Conservation (phyloP, 2,329 filamentous ascomycete species). For the Aspergillus brasiliensis region DNA sequence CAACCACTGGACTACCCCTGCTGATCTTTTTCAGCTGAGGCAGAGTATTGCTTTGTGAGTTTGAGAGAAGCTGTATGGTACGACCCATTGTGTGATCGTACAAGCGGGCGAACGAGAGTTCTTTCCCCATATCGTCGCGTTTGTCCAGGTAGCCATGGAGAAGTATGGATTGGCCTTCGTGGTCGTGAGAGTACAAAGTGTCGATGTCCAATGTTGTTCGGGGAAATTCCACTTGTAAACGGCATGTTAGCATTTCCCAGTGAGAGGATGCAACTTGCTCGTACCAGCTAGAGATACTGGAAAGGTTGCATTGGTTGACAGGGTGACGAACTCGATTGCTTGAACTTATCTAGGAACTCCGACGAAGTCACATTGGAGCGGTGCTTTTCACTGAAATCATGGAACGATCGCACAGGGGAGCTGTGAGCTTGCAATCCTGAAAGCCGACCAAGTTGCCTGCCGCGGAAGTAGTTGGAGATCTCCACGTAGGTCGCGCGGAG, state of each 20-base stretch:
- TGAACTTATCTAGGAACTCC: conserved; percentile 46
- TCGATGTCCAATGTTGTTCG: conserved; percentile 45
- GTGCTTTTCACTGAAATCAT: conserved; percentile 26
- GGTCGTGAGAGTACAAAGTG: conserved; percentile 34
- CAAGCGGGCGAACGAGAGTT: conserved; percentile 69
- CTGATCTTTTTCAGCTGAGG: conserved; percentile 48
- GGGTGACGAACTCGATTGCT: conserved; percentile 46
- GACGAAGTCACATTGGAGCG: conserved; percentile 16
- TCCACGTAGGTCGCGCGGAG: conserved; percentile 40
- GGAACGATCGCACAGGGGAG: conserved; percentile 22
- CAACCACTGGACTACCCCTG: conserved; percentile 57
- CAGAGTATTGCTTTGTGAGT: conserved; percentile 39
- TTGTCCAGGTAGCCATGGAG: conserved; percentile 73
- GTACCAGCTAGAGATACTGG: background rate
- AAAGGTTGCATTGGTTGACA: background rate
- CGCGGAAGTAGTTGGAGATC: conserved; percentile 40
- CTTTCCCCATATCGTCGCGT: conserved; percentile 67
- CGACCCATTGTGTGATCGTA: conserved; percentile 47
- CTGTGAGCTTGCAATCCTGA: conserved; percentile 10
- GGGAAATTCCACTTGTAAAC: conserved; percentile 50
- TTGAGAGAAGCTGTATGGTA: conserved; percentile 55
- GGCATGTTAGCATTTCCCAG: conserved; percentile 3
- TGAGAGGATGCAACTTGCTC: background rate
- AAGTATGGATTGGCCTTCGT: conserved; percentile 48
- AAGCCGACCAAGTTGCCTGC: conserved; percentile 17